Evolutionary conservation across 2,329 filamentous ascomycete species (phyloP).

Genomic region (Plectosphaerella cucumerina): DNA sequence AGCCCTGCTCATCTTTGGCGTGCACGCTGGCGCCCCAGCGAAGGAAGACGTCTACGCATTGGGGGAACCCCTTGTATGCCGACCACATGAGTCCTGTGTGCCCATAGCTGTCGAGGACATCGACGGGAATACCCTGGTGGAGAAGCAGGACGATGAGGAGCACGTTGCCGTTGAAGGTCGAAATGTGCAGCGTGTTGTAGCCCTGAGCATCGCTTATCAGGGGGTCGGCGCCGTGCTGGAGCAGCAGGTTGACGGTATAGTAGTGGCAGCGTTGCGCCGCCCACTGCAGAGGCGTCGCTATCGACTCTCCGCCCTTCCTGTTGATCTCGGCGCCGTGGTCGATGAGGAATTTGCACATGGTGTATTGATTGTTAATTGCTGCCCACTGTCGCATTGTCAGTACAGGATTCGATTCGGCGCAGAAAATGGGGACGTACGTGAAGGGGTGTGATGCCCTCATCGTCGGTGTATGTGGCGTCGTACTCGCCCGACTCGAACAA

Average conservation of each 20-base stretch:
- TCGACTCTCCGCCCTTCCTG: constrained; percentile 89
- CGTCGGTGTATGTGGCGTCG: constrained; percentile 79
- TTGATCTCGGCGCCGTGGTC: constrained; percentile 85
- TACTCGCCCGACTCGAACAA: constrained; percentile 80
- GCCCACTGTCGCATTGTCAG: constrained; percentile 67
- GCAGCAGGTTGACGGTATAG: constrained; percentile 89
- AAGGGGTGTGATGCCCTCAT: constrained; percentile 90
- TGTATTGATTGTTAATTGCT: constrained; percentile 97
- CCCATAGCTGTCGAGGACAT: constrained; percentile 82
- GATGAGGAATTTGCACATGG: constrained; percentile 93
- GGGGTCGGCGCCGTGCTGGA: constrained; percentile 88
- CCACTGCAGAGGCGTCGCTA: constrained; percentile 94
- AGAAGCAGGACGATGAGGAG: constrained; percentile 84
- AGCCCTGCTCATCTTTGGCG: constrained; percentile 83
- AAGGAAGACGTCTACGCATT: constrained; percentile 86
- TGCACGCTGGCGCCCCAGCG: constrained; percentile 95
- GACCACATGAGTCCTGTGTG: constrained; percentile 99
- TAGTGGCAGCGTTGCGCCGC: constrained; percentile 95
- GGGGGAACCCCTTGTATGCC: constrained; percentile 92
- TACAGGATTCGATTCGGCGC: no score
- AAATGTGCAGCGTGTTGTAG: constrained; percentile 96
- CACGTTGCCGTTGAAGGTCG: constrained; percentile 94
- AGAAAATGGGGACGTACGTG: constrained; percentile 65
- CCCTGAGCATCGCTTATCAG: constrained; percentile 90
- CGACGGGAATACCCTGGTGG: constrained; percentile 92